Percentiles rank a stretch among this genome's conserved stretches.
Conservation (phyloP, 495 filamentous ascomycete species). For the Clavariopsis aquatica region DNA sequence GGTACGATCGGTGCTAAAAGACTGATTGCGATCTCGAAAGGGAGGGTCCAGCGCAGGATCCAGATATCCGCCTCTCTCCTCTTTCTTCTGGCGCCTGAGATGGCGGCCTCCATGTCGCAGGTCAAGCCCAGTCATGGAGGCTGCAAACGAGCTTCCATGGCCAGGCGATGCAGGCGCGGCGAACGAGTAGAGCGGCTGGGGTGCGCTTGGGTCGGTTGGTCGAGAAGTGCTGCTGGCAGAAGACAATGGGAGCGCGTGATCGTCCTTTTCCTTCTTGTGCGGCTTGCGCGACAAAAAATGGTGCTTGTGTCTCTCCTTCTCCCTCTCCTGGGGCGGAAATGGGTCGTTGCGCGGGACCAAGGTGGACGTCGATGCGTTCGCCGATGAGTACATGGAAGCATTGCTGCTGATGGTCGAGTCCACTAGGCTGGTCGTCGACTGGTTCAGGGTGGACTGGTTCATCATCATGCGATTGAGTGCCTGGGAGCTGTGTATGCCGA, state of each 20-base stretch:
- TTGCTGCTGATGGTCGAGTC: constrained; percentile 61
- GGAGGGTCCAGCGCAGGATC: constrained; percentile 45
- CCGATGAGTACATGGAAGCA: constrained; percentile 75
- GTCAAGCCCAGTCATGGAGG: constrained; percentile 80
- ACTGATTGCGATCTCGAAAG: constrained; percentile 38
- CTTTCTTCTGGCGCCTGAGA: constrained; percentile 86
- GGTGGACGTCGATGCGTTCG: constrained; percentile 82
- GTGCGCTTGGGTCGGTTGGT: constrained; percentile 79
- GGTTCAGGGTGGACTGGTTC: constrained; percentile 80
- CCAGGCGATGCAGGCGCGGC: constrained; percentile 67
- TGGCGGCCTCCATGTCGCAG: constrained; percentile 81
- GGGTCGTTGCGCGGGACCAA: constrained; percentile 52
- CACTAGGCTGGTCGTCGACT: constrained; percentile 72
- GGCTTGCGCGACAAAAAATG: constrained; percentile 92
- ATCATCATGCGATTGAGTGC: constrained; percentile 59
- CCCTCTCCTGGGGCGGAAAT: constrained; percentile 60
- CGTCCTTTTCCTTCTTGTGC: constrained; percentile 79
- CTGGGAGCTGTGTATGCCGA: constrained; percentile 56
- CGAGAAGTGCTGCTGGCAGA: constrained; percentile 89
- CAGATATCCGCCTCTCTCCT: constrained; percentile 62
- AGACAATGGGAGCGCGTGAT: constrained; percentile 78
- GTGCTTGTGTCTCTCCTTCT: constrained; percentile 68
- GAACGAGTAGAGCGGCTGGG: constrained; percentile 81
- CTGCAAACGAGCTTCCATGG: constrained; percentile 66
- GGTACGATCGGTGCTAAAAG: constrained; percentile 42